phyloP scores from a whole-genome alignment of 495 filamentous ascomycete genomes.

The Penicillium psychrofluorescens region DNA sequence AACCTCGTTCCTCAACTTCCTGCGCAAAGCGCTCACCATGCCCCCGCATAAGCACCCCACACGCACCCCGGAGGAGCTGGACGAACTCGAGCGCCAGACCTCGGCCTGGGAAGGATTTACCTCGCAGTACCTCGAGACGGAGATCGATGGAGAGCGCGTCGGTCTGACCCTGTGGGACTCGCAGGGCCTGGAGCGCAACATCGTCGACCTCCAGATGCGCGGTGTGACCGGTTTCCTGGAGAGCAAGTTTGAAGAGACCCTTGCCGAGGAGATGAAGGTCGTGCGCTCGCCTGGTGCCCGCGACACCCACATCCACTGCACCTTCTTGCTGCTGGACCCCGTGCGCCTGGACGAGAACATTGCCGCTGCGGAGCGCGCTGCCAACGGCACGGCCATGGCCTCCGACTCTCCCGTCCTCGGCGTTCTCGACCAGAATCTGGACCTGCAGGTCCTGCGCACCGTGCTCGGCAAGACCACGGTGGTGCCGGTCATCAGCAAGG shows the following conservation, averaged over 20 bases:
- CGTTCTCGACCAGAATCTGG: constrained; percentile 79
- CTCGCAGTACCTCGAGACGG: constrained; percentile 86
- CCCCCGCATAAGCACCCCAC: constrained; percentile 64
- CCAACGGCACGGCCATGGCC: constrained; percentile 48
- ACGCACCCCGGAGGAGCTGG: constrained; percentile 45
- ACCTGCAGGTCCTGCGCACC: constrained; percentile 81
- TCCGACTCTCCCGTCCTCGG: constrained; percentile 42
- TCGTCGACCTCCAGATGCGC: constrained; percentile 88
- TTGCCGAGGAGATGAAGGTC: constrained; percentile 96
- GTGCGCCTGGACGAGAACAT: constrained; percentile 78
- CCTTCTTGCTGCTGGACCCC: constrained; percentile 88
- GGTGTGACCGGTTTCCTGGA: constrained; percentile 89
- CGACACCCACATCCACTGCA: constrained; percentile 96
- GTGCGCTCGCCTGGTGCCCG: constrained; percentile 84
- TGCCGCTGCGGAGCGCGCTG: constrained; percentile 53
- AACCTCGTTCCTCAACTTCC: constrained; percentile 94
- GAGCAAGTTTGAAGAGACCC: constrained; percentile 97
- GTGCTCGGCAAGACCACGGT: constrained; percentile 93
- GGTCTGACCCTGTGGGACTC: constrained; percentile 96
- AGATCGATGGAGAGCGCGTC: constrained; percentile 86
- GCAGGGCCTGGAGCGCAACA: constrained; percentile 82
- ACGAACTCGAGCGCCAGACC: constrained; percentile 31
- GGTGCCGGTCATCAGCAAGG: constrained; percentile 93
- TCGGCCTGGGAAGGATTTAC: constrained; percentile 61
- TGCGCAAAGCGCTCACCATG: constrained; percentile 72